A percentile compares a stretch with the other conserved stretches of the same genome.
These are phyloP conservation scores for Wickerhamiella siamensis DNA, from an alignment of 805 yeast genomes.

Conservation along the genomic window DNA sequence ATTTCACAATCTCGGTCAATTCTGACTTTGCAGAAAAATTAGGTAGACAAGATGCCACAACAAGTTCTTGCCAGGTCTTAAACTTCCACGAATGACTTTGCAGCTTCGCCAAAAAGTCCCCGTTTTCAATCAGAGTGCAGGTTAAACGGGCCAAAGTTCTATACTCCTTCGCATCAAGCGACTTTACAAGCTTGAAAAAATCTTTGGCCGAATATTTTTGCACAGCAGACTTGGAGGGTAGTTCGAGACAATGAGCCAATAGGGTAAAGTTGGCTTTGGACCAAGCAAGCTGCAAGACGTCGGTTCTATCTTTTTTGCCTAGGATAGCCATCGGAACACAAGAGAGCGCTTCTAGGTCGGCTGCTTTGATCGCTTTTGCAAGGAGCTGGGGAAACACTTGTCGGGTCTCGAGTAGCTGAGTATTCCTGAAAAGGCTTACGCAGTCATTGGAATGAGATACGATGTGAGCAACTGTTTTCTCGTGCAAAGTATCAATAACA, in stretches of 20 bases:
- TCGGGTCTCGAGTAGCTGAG: too few relatives aligned
- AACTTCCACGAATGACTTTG: background rate
- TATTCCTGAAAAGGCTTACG: too few relatives aligned
- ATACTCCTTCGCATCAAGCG: background rate
- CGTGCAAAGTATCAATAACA: background rate
- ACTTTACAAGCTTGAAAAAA: background rate
- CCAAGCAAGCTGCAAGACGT: constrained; percentile 1
- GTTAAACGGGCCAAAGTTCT: background rate
- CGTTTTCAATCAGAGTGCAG: background rate
- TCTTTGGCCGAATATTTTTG: constrained; percentile 1
- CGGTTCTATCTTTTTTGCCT: background rate
- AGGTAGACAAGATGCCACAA: background rate
- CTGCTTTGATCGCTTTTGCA: background rate
- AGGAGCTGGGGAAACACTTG: background rate
- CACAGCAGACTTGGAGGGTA: background rate
- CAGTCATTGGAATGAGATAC: too few relatives aligned
- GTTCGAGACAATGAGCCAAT: background rate
- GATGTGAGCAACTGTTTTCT: background rate
- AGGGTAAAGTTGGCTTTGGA: background rate
- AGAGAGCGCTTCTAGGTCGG: background rate
- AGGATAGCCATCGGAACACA: background rate
- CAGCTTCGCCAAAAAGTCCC: background rate
- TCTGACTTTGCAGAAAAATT: background rate
- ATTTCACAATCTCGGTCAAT: background rate
- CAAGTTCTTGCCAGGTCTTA: background rate